These are phyloP conservation scores for Plantago major DNA, from an alignment of 257 asterid genomes.

Conservation along the genomic window DNA sequence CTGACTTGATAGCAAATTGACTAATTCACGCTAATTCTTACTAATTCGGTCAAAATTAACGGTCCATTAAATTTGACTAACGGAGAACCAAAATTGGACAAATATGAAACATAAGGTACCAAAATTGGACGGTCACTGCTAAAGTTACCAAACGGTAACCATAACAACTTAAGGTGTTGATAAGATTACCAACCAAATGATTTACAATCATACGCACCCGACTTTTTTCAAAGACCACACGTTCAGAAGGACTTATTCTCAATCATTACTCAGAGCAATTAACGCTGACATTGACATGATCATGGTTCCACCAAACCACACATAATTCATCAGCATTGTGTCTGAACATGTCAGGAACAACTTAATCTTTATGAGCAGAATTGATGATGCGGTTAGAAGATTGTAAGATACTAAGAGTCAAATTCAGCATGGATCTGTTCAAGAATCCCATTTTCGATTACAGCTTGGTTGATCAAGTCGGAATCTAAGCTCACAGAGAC, in stretches of 20 bases:
- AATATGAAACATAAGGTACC: too few relatives aligned
- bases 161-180: too few relatives aligned
- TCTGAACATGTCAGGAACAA: constrained; percentile 5
- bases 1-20: too few relatives aligned
- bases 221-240: not conserved
- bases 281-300: constrained; percentile 10
- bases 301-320: constrained; percentile 10
- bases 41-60: too few relatives aligned
- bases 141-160: too few relatives aligned
- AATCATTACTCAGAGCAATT: constrained; percentile 7
- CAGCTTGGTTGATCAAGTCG: constrained; percentile 7
- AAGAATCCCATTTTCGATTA: constrained; percentile 5
- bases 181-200: constrained; percentile 3
- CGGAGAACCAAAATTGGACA: too few relatives aligned
- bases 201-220: constrained; percentile 7
- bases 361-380: constrained; percentile 2
- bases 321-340: constrained; percentile 7
- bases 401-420: not conserved
- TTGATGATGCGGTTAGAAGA: constrained; percentile 9
- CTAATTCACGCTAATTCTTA: too few relatives aligned
- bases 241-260: constrained; percentile 7
- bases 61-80: too few relatives aligned
- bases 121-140: too few relatives aligned
- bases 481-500: constrained; percentile 9
- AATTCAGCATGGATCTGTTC: constrained; percentile 5